Evolutionary conservation across 2,329 filamentous ascomycete genomes (phyloP).

Genomic region (Fusarium fujikuroi): DNA sequence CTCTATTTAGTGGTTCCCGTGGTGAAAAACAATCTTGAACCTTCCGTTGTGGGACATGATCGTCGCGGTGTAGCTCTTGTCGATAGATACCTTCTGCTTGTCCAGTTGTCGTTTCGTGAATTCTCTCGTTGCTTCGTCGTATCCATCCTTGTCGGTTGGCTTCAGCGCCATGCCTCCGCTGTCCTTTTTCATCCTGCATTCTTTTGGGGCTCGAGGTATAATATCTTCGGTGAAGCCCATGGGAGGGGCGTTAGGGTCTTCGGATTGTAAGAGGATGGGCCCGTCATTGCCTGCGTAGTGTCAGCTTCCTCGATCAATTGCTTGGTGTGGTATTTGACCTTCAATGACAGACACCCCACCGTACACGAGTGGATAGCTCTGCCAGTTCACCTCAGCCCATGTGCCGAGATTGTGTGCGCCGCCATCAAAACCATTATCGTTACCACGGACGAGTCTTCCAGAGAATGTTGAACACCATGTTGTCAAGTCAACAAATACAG

Average conservation of each 20-base stretch:
- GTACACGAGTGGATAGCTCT: conserved; percentile 21
- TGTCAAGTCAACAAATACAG: conserved; percentile 31
- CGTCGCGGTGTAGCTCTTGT: conserved; percentile 24
- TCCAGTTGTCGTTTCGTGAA: conserved; percentile 18
- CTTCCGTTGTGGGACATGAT: conserved; percentile 33
- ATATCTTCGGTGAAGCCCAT: conserved; percentile 26
- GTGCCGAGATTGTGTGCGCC: conserved; percentile 32
- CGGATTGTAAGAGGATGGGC: conserved; percentile 19
- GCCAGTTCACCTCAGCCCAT: conserved; percentile 35
- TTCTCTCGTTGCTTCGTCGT: conserved; percentile 21
- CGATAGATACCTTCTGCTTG: conserved; percentile 18
- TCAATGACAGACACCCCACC: conserved; percentile 38
- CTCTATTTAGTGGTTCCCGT: conserved; percentile 18
- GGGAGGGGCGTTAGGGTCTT: conserved; percentile 13
- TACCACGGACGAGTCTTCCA: conserved; percentile 33
- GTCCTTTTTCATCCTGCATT: conserved; percentile 21
- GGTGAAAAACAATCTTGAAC: conserved; percentile 17
- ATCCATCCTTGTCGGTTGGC: conserved; percentile 33
- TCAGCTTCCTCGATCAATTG: background rate
- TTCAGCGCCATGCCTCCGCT: conserved; percentile 22
- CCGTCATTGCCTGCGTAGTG: conserved; percentile 27
- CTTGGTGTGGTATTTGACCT: background rate
- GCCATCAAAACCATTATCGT: conserved; percentile 21
- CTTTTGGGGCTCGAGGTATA: conserved; percentile 14
- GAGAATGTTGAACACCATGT: conserved; percentile 20